These are phyloP conservation scores for Trichoderma citrinoviride DNA, from an alignment of 2,329 filamentous ascomycete genomes.

Conservation along the genomic window DNA sequence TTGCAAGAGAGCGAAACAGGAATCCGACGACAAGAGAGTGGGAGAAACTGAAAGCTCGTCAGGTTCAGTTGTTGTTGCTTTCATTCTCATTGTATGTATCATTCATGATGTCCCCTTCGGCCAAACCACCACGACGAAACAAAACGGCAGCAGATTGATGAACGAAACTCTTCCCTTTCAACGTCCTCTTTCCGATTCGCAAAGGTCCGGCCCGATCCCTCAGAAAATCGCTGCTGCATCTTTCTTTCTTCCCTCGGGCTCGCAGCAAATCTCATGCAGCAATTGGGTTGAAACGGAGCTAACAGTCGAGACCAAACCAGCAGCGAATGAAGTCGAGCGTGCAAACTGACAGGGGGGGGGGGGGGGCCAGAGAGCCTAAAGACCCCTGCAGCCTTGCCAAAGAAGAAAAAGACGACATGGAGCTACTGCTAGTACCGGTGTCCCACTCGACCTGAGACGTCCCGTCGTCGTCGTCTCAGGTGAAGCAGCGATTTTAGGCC, in stretches of 20 bases:
- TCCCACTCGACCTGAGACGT: constrained; percentile 26
- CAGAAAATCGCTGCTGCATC: neutral
- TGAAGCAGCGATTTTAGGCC: constrained; percentile 20
- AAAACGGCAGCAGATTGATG: neutral
- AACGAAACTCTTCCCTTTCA: neutral
- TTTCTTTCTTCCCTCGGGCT: too few relatives aligned
- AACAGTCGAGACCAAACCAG: constrained; percentile 4
- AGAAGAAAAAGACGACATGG: neutral
- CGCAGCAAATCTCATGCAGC: constrained; percentile 2
- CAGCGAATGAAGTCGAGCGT: neutral
- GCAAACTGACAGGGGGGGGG: neutral
- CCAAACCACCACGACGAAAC: neutral
- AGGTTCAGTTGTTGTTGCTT: too few relatives aligned
- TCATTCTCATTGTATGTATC: too few relatives aligned
- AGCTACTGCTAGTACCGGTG: too few relatives aligned
- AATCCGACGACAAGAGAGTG: neutral
- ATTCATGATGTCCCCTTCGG: neutral
- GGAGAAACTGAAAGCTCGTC: too few relatives aligned
- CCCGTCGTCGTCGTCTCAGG: constrained; percentile 26
- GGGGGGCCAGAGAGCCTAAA: neutral
- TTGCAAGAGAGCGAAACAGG: neutral
- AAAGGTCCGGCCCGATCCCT: constrained; percentile 9
- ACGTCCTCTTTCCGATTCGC: neutral
- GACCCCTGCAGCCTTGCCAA: constrained; percentile 21
- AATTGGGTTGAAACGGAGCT: constrained; percentile 20